Base-by-base conservation (phyloP, 2,329 filamentous ascomycete species). In the Epicoccum nigrum region DNA sequence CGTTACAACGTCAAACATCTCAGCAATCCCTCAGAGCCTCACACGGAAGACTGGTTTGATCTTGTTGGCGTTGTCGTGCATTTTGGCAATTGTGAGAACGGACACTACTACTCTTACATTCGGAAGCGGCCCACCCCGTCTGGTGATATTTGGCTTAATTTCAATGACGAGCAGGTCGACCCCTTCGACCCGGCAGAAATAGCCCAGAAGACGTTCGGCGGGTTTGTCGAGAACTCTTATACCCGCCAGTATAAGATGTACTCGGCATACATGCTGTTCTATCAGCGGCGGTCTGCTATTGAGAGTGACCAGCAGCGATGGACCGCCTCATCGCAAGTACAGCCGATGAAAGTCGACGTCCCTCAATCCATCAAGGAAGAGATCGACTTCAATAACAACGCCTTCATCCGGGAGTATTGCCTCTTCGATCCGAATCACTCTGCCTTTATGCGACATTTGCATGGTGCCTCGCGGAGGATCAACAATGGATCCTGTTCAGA, bases 251-350 rank as follows among this genome's bases (percentile, higher is more conserved):
- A 60, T 43, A 73, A 73, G 47, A 59, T 64, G 32, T 73, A 64
- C 46, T 97, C 91, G 70, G 94, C 93, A 11, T 99, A 99, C 72
- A 97, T 99, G 90, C 81, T 99, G 7, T 97, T 99, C 72, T 99
- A 99, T 71, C 89, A 97, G 71, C 86, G 94, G 40, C 83, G 86
- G 3, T 86, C 86, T 0, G 83, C 84, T 4, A 79, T 92, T 48
- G 77, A 79, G 7, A 54, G 65, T 9, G 69, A 72, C 25, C 61
- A 67, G 28, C 39, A 45, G 4, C 54, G 63, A 33, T 69, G 67
- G 59, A 63, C 21, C 65, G 85, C 39, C 75, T 80, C 64, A 21
- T 51, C 65, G 8, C 53, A 57, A 7, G 60, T 47, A 35, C 76
- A 82, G n/a, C 76, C 79, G 7, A 73, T 77, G 9, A 79, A 75